These are phyloP conservation scores for Pulveroboletus sp. DNA, from an alignment of 768 basidiomycete species.

Conservation along the genomic window DNA sequence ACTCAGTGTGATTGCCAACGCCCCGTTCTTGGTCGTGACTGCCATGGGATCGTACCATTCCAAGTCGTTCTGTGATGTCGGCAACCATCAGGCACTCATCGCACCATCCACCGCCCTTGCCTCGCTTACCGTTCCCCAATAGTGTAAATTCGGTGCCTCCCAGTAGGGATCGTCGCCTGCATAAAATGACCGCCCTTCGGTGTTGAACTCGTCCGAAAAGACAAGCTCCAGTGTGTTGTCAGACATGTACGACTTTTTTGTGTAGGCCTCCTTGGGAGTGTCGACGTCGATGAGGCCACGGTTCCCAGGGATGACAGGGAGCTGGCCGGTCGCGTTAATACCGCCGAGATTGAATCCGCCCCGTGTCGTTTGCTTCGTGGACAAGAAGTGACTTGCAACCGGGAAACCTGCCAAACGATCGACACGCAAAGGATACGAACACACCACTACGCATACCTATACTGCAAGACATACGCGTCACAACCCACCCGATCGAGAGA, in stretches of 20 bases:
- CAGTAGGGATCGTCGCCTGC: conserved; percentile 66
- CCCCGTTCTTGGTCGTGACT: conserved; percentile 49
- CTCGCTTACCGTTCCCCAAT: conserved; percentile 53
- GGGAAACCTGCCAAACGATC: conserved; percentile 40
- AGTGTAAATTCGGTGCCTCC: conserved; percentile 54
- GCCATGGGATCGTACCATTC: conserved; percentile 59
- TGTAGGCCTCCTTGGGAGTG: conserved; percentile 45
- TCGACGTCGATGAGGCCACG: conserved; percentile 50
- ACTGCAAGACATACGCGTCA: conserved; percentile 4
- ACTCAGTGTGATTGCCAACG: conserved; percentile 45
- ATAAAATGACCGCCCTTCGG: conserved; percentile 65
- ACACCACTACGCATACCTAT: conserved; percentile 9
- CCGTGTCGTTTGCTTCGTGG: conserved; percentile 35
- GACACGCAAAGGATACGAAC: background rate
- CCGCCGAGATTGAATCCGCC: conserved; percentile 73
- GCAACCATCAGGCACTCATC: conserved; percentile 3
- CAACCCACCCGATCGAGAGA: background rate
- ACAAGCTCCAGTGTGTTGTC: conserved; percentile 45
- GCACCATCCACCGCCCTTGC: no score
- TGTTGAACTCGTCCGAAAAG: conserved; percentile 81
- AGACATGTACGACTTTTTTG: conserved; percentile 35
- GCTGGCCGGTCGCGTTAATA: conserved; percentile 69
- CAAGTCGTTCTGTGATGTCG: conserved; percentile 30
- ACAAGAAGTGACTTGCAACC: conserved; percentile 42
- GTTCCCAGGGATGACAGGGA: conserved; percentile 38